Evolutionary conservation across 257 asterid genomes (phyloP).

Genomic region (Verbascum thapsus): DNA sequence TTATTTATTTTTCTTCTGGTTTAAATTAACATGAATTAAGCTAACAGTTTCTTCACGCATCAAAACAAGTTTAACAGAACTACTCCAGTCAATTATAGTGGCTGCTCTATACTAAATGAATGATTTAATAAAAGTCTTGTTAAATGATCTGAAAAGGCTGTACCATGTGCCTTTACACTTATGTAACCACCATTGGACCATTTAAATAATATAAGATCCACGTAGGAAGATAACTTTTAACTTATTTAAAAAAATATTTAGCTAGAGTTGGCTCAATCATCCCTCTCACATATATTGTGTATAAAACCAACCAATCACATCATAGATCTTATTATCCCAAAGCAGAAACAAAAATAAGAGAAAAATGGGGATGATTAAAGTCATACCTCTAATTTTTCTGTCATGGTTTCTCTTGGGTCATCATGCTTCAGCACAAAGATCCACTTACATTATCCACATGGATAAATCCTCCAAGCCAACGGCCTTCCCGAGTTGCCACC

Average conservation of each 20-base stretch:
- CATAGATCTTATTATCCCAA: background rate
- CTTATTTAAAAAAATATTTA: conserved; percentile 6
- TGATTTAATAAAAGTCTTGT: background rate
- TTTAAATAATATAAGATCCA: conserved; percentile 19
- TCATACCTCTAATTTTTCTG: conserved; percentile 29
- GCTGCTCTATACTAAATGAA: conserved; percentile 1
- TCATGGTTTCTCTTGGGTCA: conserved; percentile 30
- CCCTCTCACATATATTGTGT: background rate
- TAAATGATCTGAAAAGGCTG: conserved; percentile 7
- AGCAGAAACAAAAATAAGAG: background rate
- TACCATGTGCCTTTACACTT: conserved; percentile 29
- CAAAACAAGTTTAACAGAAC: background rate
- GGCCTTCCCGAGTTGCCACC: conserved; percentile 37
- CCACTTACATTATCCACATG: conserved; percentile 53
- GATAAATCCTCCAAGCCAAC: conserved; percentile 55
- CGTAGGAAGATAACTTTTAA: background rate
- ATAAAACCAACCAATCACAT: background rate
- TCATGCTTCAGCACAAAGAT: conserved; percentile 37
- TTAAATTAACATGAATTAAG: too few species aligned
- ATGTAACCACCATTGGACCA: background rate
- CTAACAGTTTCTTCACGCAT: too few species aligned
- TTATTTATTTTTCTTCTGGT: background rate
- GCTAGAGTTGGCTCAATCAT: background rate
- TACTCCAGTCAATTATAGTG: background rate
- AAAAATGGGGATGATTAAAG: conserved; percentile 32